Percentiles rank a stretch among this genome's conserved stretches.
phyloP scores from a whole-genome alignment of 768 basidiomycete species.

The Russula foetens region DNA sequence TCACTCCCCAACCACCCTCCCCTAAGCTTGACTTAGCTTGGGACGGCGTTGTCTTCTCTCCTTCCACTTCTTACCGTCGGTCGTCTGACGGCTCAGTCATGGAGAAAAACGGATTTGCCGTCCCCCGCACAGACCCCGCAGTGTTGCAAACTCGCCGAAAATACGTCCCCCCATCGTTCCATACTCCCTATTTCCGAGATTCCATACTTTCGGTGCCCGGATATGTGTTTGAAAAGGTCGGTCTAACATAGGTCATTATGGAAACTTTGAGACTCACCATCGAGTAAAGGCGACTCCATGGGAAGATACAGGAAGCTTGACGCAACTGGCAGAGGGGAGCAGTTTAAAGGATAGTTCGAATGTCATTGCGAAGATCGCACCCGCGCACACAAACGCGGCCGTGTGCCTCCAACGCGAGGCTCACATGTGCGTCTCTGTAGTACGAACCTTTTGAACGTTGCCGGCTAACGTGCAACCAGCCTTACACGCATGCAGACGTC shows the following conservation, averaged over 20 bases:
- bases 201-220: slow-evolving; percentile 57
- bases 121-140: slow-evolving; percentile 1
- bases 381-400: slow-evolving; percentile 63
- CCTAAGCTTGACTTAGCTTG: background rate
- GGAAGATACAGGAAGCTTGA: slow-evolving; percentile 70
- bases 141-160: slow-evolving; percentile 32
- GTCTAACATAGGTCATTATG: slow-evolving; percentile 13
- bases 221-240: slow-evolving; percentile 62
- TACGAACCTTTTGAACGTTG: background rate
- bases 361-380: slow-evolving; percentile 66
- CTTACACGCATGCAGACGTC: slow-evolving; percentile 42
- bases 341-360: slow-evolving; percentile 62
- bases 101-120: slow-evolving; percentile 3
- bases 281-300: slow-evolving; percentile 45
- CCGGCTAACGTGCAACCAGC: slow-evolving; percentile 26
- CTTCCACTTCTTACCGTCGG: background rate
- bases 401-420: slow-evolving; percentile 67
- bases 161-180: slow-evolving; percentile 48
- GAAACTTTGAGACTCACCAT: background rate
- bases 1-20: background rate
- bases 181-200: slow-evolving; percentile 49
- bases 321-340: slow-evolving; percentile 57
- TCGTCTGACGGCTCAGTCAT: background rate
- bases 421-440: slow-evolving; percentile 41
- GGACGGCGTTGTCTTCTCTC: background rate